Evolutionary conservation across 208 protist species (phyloP).

Genomic region (Acanthamoeba triangularis): DNA sequence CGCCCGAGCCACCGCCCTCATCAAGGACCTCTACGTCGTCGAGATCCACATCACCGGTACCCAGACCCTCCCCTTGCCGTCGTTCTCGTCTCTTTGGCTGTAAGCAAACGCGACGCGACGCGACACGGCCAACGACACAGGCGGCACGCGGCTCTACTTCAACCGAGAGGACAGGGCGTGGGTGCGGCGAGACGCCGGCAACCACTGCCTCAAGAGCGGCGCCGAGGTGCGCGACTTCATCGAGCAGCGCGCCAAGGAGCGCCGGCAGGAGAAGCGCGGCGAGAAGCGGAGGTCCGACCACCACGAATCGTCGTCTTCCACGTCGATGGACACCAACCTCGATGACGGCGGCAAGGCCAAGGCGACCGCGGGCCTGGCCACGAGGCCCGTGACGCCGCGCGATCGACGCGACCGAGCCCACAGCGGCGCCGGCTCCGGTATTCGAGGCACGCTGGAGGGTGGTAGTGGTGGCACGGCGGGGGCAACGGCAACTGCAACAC

Average conservation of each 20-base stretch:
- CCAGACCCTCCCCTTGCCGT: too few species aligned
- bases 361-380: too few species aligned
- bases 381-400: not conserved
- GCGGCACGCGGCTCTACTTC: constrained; percentile 39
- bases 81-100: too few species aligned
- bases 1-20: not conserved
- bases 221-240: constrained; percentile 55
- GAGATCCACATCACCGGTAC: constrained; percentile 46
- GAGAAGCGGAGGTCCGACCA: not conserved
- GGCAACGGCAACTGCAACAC: not conserved
- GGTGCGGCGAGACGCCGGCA: constrained; percentile 35
- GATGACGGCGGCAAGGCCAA: not conserved
- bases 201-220: constrained; percentile 44
- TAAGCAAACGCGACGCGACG: too few species aligned
- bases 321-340: not conserved
- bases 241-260: constrained; percentile 33
- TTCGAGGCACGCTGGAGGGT: too few species aligned
- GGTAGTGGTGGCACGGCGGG: too few species aligned
- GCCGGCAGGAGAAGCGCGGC: constrained; percentile 4
- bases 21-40: constrained; percentile 50
- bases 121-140: not conserved
- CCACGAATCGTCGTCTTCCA: not conserved
- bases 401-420: too few species aligned
- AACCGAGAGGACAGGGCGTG: constrained; percentile 46
- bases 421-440: too few species aligned